Evolutionary conservation across 306 rosid genomes (phyloP), one percentile per base, ranked within the genome.

Genomic region (Biancaea sappan): DNA sequence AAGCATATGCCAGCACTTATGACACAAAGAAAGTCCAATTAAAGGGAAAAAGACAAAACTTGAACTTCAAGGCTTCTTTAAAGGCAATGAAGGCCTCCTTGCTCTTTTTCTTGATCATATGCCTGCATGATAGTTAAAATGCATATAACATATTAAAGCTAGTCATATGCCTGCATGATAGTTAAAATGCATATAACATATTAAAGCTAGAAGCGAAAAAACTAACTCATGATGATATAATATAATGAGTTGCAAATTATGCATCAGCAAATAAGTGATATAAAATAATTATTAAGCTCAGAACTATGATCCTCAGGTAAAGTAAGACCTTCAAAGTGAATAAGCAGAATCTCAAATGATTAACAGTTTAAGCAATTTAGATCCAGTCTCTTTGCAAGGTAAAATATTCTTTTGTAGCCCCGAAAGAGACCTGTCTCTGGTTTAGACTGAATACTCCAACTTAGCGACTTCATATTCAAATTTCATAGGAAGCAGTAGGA

Each of bases 11-110:
- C 37, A 2, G 37, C 51, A 59, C 48, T 44, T 28, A 53, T 48
- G 35, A 60, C 25, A 44, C 47, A 61, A 15, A 37, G 38, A 32
- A 31, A 72, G 37, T 72, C 21, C 46, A 80, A 38, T 48, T 46
- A 46, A 76, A 47, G 64, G 63, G 46, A 54, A 66, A 75, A 67
- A 79, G 73, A 88, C 84, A 19, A 61, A 81, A 94, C 97, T 94
- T 91, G 90, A 86, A 89, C 79, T 94, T 91, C 78, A 94, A 80
- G 66, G 97, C 96, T 85, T 94, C 98, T 87, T 85, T 90, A 74
- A 91, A 94, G 19, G 98, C 97, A 70, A 94, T 84, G 74, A 90
- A 89, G 40, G 97, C 84, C 83, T 91, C 98, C 80, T 90, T 91
- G 81, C 83, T 94, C 90, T 77, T 91, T 81, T 90, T 90, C 83